Evolutionary conservation across 148 eudicot species (phyloP).

Genomic region (Silene latifolia): DNA sequence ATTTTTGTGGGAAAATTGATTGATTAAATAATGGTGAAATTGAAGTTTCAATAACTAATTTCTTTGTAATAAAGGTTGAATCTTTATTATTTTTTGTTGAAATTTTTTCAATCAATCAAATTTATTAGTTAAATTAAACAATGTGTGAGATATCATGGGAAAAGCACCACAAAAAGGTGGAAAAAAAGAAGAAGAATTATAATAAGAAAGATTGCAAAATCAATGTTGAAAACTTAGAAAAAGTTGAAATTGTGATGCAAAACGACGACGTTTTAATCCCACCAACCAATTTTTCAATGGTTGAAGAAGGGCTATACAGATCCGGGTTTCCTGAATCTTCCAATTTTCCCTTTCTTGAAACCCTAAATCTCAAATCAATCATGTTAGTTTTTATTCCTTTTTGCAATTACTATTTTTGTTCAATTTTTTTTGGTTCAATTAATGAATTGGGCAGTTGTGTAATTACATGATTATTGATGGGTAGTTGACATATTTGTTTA

Average conservation of each 20-base stretch:
- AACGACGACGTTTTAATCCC: conserved; percentile 39
- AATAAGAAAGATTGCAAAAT: neutral
- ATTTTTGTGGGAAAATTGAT: too few relatives aligned
- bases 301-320: conserved; percentile 68
- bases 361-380: conserved; percentile 67
- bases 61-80: conserved; percentile 17
- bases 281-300: conserved; percentile 65
- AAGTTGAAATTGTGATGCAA: conserved; percentile 9
- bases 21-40: neutral
- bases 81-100: neutral
- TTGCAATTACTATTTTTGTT: neutral
- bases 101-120: neutral
- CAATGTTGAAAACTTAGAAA: neutral
- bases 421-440: neutral
- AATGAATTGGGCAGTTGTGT: neutral
- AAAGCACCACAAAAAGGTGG: conserved; percentile 26
- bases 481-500: neutral
- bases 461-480: neutral
- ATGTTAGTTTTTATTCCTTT: conserved; percentile 34
- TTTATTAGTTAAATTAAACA: conserved; percentile 3
- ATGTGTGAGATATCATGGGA: conserved; percentile 28
- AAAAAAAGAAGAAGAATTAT: conserved; percentile 15
- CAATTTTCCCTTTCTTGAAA: conserved; percentile 51
- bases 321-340: conserved; percentile 67
- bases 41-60: neutral